Evolutionary conservation across 1,284 basidiomycete species (phyloP).

Genomic region (Psilocybe mexicana): DNA sequence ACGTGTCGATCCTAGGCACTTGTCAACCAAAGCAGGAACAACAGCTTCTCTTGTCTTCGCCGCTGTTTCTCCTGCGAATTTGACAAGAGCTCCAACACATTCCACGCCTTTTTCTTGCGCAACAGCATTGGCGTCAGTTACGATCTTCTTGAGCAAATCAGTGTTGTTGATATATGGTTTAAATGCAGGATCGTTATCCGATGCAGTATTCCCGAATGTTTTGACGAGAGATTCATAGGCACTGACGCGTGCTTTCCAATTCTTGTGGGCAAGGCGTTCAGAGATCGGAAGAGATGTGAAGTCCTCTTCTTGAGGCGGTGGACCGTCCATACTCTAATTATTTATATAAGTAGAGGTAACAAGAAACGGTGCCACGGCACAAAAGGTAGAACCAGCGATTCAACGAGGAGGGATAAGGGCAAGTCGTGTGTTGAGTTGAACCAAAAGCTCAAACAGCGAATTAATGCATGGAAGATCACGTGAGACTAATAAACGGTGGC

Average conservation of each 20-base stretch:
- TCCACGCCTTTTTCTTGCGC: conserved; percentile 98
- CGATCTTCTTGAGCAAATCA: conserved; percentile 86
- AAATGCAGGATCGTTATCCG: conserved; percentile 94
- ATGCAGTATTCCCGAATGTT: conserved; percentile 84
- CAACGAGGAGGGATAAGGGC: background rate
- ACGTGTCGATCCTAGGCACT: conserved; percentile 90
- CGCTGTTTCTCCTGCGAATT: conserved; percentile 88
- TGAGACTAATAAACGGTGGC: conserved; percentile 1
- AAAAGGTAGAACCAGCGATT: background rate
- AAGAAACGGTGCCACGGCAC: conserved; percentile 4
- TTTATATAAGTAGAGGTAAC: conserved; percentile 7
- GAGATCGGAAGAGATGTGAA: conserved; percentile 81
- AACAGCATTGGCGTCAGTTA: conserved; percentile 91
- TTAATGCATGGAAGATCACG: conserved; percentile 7
- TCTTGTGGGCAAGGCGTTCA: conserved; percentile 90
- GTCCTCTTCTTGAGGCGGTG: conserved; percentile 91
- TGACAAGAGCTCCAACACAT: conserved; percentile 82
- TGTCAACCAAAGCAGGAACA: conserved; percentile 91
- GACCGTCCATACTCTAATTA: conserved; percentile 74
- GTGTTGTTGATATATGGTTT: conserved; percentile 80
- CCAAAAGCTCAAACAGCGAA: background rate
- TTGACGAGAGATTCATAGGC: conserved; percentile 90
- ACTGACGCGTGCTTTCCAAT: conserved; percentile 97
- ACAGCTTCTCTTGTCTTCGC: conserved; percentile 82
- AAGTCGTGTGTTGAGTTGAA: background rate